Evolutionary conservation across 2,329 filamentous ascomycete genomes (phyloP).

Genomic region (Daldinia sp.): DNA sequence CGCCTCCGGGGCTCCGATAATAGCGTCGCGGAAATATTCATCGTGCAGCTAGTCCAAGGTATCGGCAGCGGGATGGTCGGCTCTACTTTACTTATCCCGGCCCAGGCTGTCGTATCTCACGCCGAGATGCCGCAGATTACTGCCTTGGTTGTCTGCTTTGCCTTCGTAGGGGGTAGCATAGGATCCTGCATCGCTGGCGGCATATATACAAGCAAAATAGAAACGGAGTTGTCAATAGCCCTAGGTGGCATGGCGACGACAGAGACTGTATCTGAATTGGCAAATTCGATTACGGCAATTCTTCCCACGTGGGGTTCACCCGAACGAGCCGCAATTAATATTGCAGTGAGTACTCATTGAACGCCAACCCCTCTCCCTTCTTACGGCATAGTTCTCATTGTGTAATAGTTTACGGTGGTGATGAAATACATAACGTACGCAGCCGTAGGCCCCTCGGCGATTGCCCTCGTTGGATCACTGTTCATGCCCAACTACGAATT

Average conservation of each 20-base stretch:
- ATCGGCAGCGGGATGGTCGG: conserved; percentile 57
- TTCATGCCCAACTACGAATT: conserved; percentile 40
- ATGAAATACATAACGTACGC: conserved; percentile 43
- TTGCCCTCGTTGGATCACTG: conserved; percentile 34
- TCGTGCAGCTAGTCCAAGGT: conserved; percentile 59
- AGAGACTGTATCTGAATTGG: conserved; percentile 49
- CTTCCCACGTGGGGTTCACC: conserved; percentile 52
- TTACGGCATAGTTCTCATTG: not conserved
- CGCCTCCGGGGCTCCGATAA: conserved; percentile 55
- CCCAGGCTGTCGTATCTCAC: conserved; percentile 56
- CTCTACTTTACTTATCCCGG: conserved; percentile 53
- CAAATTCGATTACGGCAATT: conserved; percentile 55
- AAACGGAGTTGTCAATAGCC: conserved; percentile 44
- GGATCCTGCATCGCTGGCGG: conserved; percentile 55
- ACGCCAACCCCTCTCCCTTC: not conserved
- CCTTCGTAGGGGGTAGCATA: conserved; percentile 52
- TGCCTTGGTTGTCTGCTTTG: conserved; percentile 53
- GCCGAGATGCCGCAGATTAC: conserved; percentile 58
- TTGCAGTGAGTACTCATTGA: conserved; percentile 48
- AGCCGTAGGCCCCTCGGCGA: conserved; percentile 37
- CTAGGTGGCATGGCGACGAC: conserved; percentile 47
- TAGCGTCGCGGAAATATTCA: conserved; percentile 55
- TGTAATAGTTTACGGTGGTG: conserved; percentile 40
- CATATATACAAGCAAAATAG: conserved; percentile 59
- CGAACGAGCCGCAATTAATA: conserved; percentile 53